Conservation (phyloP, 768 basidiomycete genomes). For the Russula sp. region DNA sequence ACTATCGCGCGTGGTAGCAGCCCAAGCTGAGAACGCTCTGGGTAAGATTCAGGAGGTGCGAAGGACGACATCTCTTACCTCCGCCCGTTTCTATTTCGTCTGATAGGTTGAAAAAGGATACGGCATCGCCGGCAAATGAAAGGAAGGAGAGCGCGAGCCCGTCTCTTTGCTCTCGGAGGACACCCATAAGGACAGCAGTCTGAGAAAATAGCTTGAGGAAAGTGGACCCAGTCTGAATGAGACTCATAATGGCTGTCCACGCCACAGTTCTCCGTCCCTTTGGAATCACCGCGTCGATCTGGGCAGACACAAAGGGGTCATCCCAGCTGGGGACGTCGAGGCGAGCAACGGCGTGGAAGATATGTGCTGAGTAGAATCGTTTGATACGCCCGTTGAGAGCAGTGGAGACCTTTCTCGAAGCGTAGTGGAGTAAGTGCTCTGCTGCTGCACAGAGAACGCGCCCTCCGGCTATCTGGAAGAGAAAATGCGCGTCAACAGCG, state of each 20-base stretch:
- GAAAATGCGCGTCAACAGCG: constrained; percentile 9
- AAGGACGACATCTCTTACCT: constrained; percentile 1
- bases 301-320: constrained; percentile 58
- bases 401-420: constrained; percentile 34
- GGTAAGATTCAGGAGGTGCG: not conserved
- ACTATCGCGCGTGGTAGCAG: constrained; percentile 58
- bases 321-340: constrained; percentile 74
- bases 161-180: constrained; percentile 60
- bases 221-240: constrained; percentile 39
- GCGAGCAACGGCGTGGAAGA: constrained; percentile 60
- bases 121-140: constrained; percentile 46
- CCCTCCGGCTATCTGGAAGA: constrained; percentile 35
- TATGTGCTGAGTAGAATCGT: constrained; percentile 54
- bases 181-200: constrained; percentile 50
- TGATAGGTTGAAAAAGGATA: constrained; percentile 33
- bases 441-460: constrained; percentile 47
- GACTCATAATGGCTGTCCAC: constrained; percentile 50
- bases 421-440: constrained; percentile 40
- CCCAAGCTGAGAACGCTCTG: constrained; percentile 46
- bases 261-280: constrained; percentile 41
- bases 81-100: not conserved
- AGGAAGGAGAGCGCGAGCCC: constrained; percentile 54
- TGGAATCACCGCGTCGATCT: constrained; percentile 50
- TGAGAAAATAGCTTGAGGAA: constrained; percentile 51
- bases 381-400: constrained; percentile 59